Conservation (phyloP, 2,329 filamentous ascomycete species). For the Chlorencoelia australis region DNA sequence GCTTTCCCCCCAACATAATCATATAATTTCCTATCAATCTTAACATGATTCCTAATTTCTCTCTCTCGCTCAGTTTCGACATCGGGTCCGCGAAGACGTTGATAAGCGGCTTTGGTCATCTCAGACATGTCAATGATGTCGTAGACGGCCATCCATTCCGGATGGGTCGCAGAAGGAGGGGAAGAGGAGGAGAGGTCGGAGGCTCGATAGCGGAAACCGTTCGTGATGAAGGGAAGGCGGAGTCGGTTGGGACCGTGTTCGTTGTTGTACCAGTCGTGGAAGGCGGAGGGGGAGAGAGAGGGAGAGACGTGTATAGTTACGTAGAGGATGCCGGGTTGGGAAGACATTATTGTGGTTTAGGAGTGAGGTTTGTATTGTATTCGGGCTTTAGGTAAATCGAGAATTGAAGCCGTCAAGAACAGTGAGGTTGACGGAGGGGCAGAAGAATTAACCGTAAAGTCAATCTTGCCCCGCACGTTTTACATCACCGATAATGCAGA, state of each 20-base stretch:
- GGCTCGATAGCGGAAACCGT: slow-evolving; percentile 70
- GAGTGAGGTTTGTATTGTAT: not conserved
- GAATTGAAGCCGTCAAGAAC: not conserved
- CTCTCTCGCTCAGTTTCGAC: slow-evolving; percentile 49
- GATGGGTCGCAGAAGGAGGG: slow-evolving; percentile 31
- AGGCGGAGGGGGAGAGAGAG: slow-evolving; percentile 52
- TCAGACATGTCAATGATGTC: slow-evolving; percentile 67
- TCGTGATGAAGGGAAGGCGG: slow-evolving; percentile 62
- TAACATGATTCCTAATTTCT: slow-evolving; percentile 53
- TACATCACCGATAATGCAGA: not conserved
- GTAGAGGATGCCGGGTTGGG: slow-evolving; percentile 58
- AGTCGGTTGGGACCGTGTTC: slow-evolving; percentile 79
- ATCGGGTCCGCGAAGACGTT: slow-evolving; percentile 46
- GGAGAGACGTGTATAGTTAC: slow-evolving; percentile 75
- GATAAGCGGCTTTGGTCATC: slow-evolving; percentile 62
- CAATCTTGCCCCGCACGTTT: slow-evolving; percentile 4
- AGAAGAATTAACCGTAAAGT: slow-evolving; percentile 6
- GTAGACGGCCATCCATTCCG: slow-evolving; percentile 71
- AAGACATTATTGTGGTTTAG: slow-evolving; percentile 3
- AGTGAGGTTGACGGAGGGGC: not conserved
- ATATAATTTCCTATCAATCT: slow-evolving; percentile 61
- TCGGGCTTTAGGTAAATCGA: not conserved
- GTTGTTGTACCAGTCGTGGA: slow-evolving; percentile 92
- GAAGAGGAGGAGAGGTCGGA: slow-evolving; percentile 37
- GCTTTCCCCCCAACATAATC: slow-evolving; percentile 51